Evolutionary conservation across 441 rosid genomes (phyloP), one percentile per base, ranked within the genome.

Genomic region (Euphorbia schlechtendalii): DNA sequence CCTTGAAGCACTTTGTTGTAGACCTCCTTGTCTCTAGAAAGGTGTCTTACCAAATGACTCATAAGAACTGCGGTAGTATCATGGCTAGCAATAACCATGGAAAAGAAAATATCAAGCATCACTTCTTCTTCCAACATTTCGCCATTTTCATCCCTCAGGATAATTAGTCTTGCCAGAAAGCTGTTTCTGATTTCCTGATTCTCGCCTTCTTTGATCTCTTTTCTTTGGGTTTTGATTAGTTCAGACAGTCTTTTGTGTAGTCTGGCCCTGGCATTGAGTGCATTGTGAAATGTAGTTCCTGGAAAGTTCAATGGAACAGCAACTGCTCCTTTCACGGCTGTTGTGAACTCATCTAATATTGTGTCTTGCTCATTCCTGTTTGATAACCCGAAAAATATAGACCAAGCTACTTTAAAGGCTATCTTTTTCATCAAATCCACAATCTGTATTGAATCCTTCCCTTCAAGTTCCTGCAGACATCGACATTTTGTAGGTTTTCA

Each of bases 401-500:
- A 30, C 60, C 68, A 54, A 54, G 68, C 45, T 5, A 65, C 52
- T 17, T 38, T 38, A 17, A 65, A 65, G 22, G 68, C 59, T 6
- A 65, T 65, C 61, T 56, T 54, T 51, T 65, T 65, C 68, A 54
- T 65, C 36, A 65, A 25, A 12, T 41, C 43, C 32, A 54, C 61
- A 7, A 54, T 65, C 22, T 54, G 9, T 24, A 65, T 15, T 1
- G 53, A 25, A 10, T 55, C 51, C 38, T 17, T 41, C 7, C 68
- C 68, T 8, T 65, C 36, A 34, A 65, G 38, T 54, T 65, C 60
- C 61, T 65, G 68, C 13, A 54, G 8, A 0, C 28, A 15, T 32
- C 5, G 20, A 46, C 51, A 17, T 3, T 46, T 12, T 20, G 6
- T 17, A 15, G 20, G n/a, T n/a, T 15, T 46, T 46, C 2, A 6